Conservation (phyloP, 2,329 filamentous ascomycete species). For the Hypoxylon sp. region DNA sequence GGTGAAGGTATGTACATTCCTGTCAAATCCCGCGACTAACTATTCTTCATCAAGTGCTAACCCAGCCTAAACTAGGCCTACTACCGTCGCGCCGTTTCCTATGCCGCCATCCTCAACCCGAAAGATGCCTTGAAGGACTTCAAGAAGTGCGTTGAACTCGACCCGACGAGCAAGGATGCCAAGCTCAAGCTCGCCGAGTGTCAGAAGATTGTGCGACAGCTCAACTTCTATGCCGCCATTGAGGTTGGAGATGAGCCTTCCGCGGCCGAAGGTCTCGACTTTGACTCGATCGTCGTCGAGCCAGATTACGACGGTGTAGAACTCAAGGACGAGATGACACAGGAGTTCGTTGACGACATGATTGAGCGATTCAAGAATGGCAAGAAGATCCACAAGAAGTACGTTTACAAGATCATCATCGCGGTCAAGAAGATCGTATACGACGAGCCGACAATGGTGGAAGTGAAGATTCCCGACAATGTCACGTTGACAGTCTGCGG, state of each 20-base stretch:
- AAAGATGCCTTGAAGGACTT: conserved; percentile 93
- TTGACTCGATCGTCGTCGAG: conserved; percentile 88
- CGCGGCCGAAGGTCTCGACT: conserved; percentile 88
- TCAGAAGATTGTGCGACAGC: conserved; percentile 91
- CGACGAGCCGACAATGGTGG: conserved; percentile 96
- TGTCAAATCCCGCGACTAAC: not conserved
- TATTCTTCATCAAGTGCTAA: conserved; percentile 14
- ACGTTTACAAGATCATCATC: conserved; percentile 95
- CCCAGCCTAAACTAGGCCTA: conserved; percentile 74
- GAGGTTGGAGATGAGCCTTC: conserved; percentile 93
- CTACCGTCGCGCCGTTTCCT: conserved; percentile 91
- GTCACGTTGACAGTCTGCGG: conserved; percentile 92
- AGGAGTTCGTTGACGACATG: conserved; percentile 98
- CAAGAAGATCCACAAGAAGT: conserved; percentile 96
- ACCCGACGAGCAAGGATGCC: conserved; percentile 89
- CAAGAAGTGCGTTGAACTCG: conserved; percentile 87
- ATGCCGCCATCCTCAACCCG: conserved; percentile 89
- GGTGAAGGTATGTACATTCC: conserved; percentile 80
- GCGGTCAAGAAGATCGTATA: conserved; percentile 91
- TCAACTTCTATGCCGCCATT: conserved; percentile 95
- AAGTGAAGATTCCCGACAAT: conserved; percentile 83
- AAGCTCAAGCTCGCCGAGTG: conserved; percentile 92
- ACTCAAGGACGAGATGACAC: conserved; percentile 86
- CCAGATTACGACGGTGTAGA: conserved; percentile 85
- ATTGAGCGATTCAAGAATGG: conserved; percentile 94